Percentiles rank a stretch among this genome's conserved stretches.
Conservation (phyloP, 306 rosid species). For the Dicorynia guianensis region DNA sequence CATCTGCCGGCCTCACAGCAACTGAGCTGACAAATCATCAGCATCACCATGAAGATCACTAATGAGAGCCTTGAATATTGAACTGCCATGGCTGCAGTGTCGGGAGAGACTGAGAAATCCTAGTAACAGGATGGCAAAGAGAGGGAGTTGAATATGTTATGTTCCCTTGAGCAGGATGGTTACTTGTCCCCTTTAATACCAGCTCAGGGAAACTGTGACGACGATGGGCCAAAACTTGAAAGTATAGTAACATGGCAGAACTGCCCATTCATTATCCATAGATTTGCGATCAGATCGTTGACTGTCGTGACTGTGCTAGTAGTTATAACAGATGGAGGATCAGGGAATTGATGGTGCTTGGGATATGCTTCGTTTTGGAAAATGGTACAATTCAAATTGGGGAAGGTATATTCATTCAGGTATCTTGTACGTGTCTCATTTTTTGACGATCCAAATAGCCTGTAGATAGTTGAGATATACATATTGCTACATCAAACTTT, state of each 20-base stretch:
- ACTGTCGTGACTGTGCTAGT: constrained; percentile 24
- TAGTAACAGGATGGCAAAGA: constrained; percentile 27
- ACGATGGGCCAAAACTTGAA: constrained; percentile 57
- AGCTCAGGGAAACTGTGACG: constrained; percentile 48
- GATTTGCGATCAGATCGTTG: constrained; percentile 36
- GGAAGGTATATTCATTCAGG: constrained; percentile 2
- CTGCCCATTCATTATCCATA: constrained; percentile 47
- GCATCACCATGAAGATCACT: constrained; percentile 56
- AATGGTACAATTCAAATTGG: constrained; percentile 19
- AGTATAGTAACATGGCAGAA: constrained; percentile 53
- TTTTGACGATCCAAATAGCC: constrained; percentile 26
- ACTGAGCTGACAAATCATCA: constrained; percentile 58
- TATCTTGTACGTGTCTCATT: constrained; percentile 9
- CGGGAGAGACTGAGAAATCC: constrained; percentile 27
- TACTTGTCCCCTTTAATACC: constrained; percentile 48
- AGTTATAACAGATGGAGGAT: constrained; percentile 29
- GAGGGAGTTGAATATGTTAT: constrained; percentile 44
- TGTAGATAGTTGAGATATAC: constrained; percentile 9
- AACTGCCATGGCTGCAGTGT: constrained; percentile 54
- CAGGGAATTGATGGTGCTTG: not conserved
- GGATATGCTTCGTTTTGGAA: constrained; percentile 20
- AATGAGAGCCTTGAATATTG: constrained; percentile 54
- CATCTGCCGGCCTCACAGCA: constrained; percentile 51
- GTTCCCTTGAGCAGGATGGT: constrained; percentile 37
- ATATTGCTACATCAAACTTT: constrained; percentile 23